A percentile compares a stretch with the other conserved stretches of the same genome.
Evolutionary conservation across 1,284 basidiomycete species (phyloP).

Genomic region (Cryptococcus amylolentus): DNA sequence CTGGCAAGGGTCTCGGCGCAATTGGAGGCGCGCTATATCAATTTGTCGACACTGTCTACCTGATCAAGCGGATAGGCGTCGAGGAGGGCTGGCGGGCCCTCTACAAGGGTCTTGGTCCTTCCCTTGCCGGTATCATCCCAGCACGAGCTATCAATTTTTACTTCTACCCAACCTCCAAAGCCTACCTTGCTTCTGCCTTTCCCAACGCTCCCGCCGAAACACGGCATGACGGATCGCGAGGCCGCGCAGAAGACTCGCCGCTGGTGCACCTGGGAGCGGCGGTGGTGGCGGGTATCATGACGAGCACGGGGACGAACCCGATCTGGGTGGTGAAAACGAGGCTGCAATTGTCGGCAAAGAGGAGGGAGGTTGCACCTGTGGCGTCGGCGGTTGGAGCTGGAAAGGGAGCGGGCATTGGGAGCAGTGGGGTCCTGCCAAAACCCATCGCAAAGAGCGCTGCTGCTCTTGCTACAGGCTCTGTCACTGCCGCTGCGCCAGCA

Average conservation of each 20-base stretch:
- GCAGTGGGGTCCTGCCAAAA: slow-evolving; percentile 16
- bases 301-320: slow-evolving; percentile 88
- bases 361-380: slow-evolving; percentile 12
- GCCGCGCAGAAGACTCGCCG: slow-evolving; percentile 69
- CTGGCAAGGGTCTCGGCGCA: slow-evolving; percentile 35
- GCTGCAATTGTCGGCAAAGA: slow-evolving; percentile 60
- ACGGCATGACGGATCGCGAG: too few relatives aligned
- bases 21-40: slow-evolving; percentile 69
- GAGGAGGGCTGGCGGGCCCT: slow-evolving; percentile 85
- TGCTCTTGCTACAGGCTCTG: slow-evolving; percentile 14
- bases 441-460: slow-evolving; percentile 31
- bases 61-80: slow-evolving; percentile 86
- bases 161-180: slow-evolving; percentile 96
- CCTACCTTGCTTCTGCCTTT: slow-evolving; percentile 76
- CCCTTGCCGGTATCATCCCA: slow-evolving; percentile 89
- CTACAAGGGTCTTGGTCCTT: slow-evolving; percentile 93
- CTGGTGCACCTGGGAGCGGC: slow-evolving; percentile 83
- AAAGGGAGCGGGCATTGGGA: slow-evolving; percentile 4
- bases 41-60: slow-evolving; percentile 90
- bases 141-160: slow-evolving; percentile 96
- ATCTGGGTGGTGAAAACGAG: slow-evolving; percentile 99
- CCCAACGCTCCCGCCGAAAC: slow-evolving; percentile 43
- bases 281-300: slow-evolving; percentile 75
- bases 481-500: slow-evolving; percentile 11
- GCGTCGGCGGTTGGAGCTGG: slow-evolving; percentile 5